Base-by-base conservation (phyloP, 1,284 basidiomycete genomes). In the Volvariella surrecta region DNA sequence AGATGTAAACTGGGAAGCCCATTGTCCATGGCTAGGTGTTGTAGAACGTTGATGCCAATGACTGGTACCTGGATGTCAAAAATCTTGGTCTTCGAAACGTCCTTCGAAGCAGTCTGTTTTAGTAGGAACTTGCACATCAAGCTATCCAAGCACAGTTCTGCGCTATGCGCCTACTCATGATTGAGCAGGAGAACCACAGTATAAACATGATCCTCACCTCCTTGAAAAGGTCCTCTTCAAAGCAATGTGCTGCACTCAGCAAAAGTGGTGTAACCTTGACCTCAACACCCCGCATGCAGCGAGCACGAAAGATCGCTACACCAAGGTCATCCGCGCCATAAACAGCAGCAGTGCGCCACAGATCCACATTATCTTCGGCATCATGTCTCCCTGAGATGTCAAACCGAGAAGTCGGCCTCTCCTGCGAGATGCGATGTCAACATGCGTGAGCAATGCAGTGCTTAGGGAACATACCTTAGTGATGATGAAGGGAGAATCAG, bases 121-220 rank as follows among this genome's bases (percentile, higher is more conserved):
- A 54, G 54, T 15, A 76, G 52, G 49, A 70, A 67, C 18, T 50
- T 51, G 2, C 59, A 58, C 53, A 77, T 56, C 41, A 76, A 52
- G 11, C 54, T 55, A 46, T 82, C 79, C 22, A 81, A 54, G 35
- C 50, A 58, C 18, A 74, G 56, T 48, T 76, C 75, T 13, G 71
- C 63, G 30, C 68, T 28, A 18, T 32, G 20, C 42, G 32, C 46
- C 50, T 61, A 48, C 39, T 16, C 3, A n/a, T n/a, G 13, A 13
- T 21, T 11, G 38, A 15, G 31, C 38, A 22, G 24, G 18, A 11
- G 17, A 18, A 39, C 4, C 19, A 10, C 2, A 19, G 9, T n/a
- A 24, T 37, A 15, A 17, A 13, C 28, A 4, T n/a, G 13, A 24
- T 42, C 48, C 58, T 57, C 53, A 77, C 76, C 50, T 59, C 59